Evolutionary conservation across 2,329 filamentous ascomycete genomes (phyloP).

Genomic region (Pseudogymnoascus sp.): DNA sequence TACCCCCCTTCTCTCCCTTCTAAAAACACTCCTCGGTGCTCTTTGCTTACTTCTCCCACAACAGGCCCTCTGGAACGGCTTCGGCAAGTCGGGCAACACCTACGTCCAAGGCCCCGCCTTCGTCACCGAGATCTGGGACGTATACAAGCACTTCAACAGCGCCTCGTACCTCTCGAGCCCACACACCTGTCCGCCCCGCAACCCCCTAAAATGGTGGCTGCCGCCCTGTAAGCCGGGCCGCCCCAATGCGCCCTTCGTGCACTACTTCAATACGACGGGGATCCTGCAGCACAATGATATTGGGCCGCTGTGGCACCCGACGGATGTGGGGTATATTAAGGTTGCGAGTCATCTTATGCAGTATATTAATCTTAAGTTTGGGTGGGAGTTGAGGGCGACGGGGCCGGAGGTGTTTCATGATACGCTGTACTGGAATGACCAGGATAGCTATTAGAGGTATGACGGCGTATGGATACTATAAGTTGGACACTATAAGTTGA

Average conservation of each 20-base stretch:
- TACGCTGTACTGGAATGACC: slow-evolving; percentile 48
- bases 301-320: slow-evolving; percentile 51
- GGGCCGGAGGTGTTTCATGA: slow-evolving; percentile 47
- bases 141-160: slow-evolving; percentile 48
- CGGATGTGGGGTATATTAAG: slow-evolving; percentile 56
- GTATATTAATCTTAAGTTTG: slow-evolving; percentile 49
- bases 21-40: slow-evolving; percentile 6
- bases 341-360: slow-evolving; percentile 53
- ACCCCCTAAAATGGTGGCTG: slow-evolving; percentile 31
- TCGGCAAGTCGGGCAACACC: slow-evolving; percentile 43
- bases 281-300: slow-evolving; percentile 58
- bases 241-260: slow-evolving; percentile 40
- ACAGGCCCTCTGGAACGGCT: slow-evolving; percentile 49
- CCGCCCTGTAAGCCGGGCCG: slow-evolving; percentile 28
- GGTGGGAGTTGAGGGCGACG: slow-evolving; percentile 48
- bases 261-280: slow-evolving; percentile 56
- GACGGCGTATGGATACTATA: too few species aligned
- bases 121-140: slow-evolving; percentile 42
- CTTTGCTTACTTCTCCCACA: slow-evolving; percentile 11
- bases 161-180: slow-evolving; percentile 31
- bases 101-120: slow-evolving; percentile 43
- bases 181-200: slow-evolving; percentile 10
- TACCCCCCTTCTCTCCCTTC: not conserved
- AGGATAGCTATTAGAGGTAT: slow-evolving; percentile 35
- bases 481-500: too few species aligned